phyloP scores from a whole-genome alignment of 2,329 filamentous ascomycete genomes.

The Apiospora arundinis region DNA sequence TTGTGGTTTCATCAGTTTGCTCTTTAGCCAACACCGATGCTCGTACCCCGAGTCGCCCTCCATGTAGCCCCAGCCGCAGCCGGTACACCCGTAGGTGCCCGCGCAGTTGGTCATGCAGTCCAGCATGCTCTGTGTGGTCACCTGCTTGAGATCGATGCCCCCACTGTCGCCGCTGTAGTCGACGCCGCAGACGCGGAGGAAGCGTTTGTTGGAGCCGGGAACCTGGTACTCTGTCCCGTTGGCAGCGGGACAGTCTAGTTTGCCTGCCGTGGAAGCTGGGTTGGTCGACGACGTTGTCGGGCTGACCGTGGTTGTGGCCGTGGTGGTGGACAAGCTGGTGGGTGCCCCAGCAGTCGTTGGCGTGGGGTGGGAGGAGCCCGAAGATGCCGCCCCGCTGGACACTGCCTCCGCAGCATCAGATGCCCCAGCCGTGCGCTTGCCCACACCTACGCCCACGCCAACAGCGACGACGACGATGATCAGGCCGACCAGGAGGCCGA shows the following conservation, averaged over 20 bases:
- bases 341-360: not conserved
- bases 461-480: constrained; percentile 42
- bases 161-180: constrained; percentile 48
- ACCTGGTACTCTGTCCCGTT: constrained; percentile 53
- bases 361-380: not conserved
- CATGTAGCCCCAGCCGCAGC: constrained; percentile 52
- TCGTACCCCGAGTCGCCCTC: constrained; percentile 46
- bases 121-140: constrained; percentile 47
- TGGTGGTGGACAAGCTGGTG: constrained; percentile 6
- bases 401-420: constrained; percentile 25
- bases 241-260: constrained; percentile 47
- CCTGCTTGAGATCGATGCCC: constrained; percentile 40
- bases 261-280: constrained; percentile 25
- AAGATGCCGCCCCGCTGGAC: not conserved
- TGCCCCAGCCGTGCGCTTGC: constrained; percentile 18
- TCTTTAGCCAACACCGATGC: constrained; percentile 53
- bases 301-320: constrained; percentile 20
- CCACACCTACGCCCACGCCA: constrained; percentile 44
- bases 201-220: constrained; percentile 46
- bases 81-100: constrained; percentile 45
- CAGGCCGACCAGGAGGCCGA: constrained; percentile 39
- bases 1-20: constrained; percentile 41
- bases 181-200: constrained; percentile 52
- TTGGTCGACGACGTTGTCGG: constrained; percentile 21
- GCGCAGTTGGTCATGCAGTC: constrained; percentile 54